Base-by-base conservation (phyloP, 768 basidiomycete species). In the Suillus tomentosus region DNA sequence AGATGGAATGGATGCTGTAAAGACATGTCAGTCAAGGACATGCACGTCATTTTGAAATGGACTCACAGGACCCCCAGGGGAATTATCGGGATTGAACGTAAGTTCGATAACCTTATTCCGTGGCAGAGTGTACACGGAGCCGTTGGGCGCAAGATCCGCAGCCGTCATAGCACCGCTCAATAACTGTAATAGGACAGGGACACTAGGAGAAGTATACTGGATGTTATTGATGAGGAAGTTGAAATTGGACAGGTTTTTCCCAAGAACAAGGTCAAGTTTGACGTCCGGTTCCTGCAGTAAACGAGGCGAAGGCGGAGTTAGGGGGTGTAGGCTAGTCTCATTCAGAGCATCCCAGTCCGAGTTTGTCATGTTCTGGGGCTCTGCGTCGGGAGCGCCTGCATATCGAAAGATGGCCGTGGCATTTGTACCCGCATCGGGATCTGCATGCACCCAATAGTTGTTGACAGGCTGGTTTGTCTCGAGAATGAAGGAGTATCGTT, bases 401-500 rank as follows among this genome's bases (percentile, higher is more conserved):
- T 84, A 84, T 37, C 79, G 74, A 10, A 84, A 73, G 61, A 84
- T 80, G 0, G 79, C 83, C 19, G 51, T 31, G 34, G 80, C 81
- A 69, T 83, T 80, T 62, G 73, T 51, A 17, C 76, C 77, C 62
- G 73, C 63, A n/a, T 67, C 63, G 3, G 81, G 80, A 9, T 71
- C n/a, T 2, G 79, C 78, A 22, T 76, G 79, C 53, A 80, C 77
- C 79, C 82, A 81, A 56, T 82, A 83, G 64, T 81, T 82, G 56
- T 68, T 73, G 39, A 78, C 65, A 0, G 74, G 64, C 55, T 78
- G 73, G 45, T 77, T 75, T 2, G 79, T 78, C 55, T 68, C 69
- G 6, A 82, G 65, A 11, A 85, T 70, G 64, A 84, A 73, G 0
- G 84, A 83, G 68, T 87, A 86, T 17, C 85, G 80, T 70, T 87